Evolutionary conservation across 2,329 filamentous ascomycete species (phyloP).

Genomic region (Tolypocladium guangdongense): DNA sequence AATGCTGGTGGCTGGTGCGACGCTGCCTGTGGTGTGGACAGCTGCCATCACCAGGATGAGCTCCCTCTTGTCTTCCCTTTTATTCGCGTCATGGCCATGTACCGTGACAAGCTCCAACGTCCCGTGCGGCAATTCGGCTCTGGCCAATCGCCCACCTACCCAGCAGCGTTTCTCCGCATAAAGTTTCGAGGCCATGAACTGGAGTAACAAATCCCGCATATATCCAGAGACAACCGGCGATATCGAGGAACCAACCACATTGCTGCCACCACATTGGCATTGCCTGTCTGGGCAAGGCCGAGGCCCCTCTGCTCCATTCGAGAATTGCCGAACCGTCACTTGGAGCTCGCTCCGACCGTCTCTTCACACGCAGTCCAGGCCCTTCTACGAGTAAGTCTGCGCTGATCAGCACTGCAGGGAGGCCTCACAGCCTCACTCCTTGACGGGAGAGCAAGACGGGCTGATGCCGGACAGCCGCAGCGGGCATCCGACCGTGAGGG

Average conservation of each 20-base stretch:
- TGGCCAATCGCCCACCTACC: not conserved
- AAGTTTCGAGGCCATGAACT: not conserved
- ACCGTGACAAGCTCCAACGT: not conserved
- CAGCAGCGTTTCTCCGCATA: not conserved
- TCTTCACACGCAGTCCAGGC: not conserved
- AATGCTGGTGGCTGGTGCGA: not conserved
- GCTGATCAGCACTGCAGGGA: not conserved
- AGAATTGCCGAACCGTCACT: not conserved
- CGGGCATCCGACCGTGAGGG: not conserved
- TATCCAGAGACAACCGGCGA: not conserved
- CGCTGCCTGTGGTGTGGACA: not conserved
- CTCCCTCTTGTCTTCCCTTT: too few relatives aligned
- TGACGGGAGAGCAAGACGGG: not conserved
- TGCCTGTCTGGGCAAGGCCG: not conserved
- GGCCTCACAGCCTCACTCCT: not conserved
- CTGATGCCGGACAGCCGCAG: not conserved
- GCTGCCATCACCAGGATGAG: not conserved
- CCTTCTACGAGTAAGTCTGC: not conserved
- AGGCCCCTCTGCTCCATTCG: too few relatives aligned
- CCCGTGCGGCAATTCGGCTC: not conserved
- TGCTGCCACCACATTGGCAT: not conserved
- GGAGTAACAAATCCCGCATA: conserved; percentile 1
- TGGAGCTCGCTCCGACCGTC: not conserved
- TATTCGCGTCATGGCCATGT: not conserved
- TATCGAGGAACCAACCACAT: conserved; percentile 1